A percentile compares a stretch with the other conserved stretches of the same genome.
Evolutionary conservation across 2,329 filamentous ascomycete species (phyloP).

Genomic region (Curvularia eragrostidis): DNA sequence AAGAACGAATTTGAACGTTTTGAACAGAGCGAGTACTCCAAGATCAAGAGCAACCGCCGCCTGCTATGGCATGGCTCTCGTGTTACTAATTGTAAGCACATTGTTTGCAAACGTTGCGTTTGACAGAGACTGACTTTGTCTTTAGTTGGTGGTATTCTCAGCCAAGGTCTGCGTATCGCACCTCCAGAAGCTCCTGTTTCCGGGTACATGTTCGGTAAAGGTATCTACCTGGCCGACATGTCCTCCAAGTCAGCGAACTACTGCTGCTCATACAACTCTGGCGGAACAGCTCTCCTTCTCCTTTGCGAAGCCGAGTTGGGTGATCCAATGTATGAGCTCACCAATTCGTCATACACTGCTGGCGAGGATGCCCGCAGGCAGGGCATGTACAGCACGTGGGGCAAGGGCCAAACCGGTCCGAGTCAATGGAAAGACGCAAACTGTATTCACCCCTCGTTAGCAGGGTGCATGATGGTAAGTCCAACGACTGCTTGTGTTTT

Average conservation of each 20-base stretch:
- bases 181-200: slow-evolving; percentile 80
- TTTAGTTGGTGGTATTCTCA: slow-evolving; percentile 77
- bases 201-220: slow-evolving; percentile 91
- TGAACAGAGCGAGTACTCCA: slow-evolving; percentile 61
- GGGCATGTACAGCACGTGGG: slow-evolving; percentile 72
- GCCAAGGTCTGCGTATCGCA: slow-evolving; percentile 87
- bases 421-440: slow-evolving; percentile 76
- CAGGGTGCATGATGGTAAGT: slow-evolving; percentile 73
- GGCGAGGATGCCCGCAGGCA: slow-evolving; percentile 66
- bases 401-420: slow-evolving; percentile 70
- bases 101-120: background rate
- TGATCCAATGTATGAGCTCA: slow-evolving; percentile 72
- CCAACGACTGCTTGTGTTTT: background rate
- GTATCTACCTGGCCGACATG: slow-evolving; percentile 87
- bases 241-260: slow-evolving; percentile 80
- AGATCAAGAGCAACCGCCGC: slow-evolving; percentile 68
- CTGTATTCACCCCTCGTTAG: slow-evolving; percentile 67
- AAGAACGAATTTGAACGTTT: slow-evolving; percentile 75
- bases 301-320: slow-evolving; percentile 87
- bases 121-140: background rate
- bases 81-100: slow-evolving; percentile 68
- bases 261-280: slow-evolving; percentile 68
- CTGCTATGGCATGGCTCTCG: slow-evolving; percentile 90
- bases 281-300: slow-evolving; percentile 74
- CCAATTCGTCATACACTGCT: slow-evolving; percentile 65